Evolutionary conservation across 2,329 filamentous ascomycete genomes (phyloP).

Genomic region (Ophiostoma piceae): DNA sequence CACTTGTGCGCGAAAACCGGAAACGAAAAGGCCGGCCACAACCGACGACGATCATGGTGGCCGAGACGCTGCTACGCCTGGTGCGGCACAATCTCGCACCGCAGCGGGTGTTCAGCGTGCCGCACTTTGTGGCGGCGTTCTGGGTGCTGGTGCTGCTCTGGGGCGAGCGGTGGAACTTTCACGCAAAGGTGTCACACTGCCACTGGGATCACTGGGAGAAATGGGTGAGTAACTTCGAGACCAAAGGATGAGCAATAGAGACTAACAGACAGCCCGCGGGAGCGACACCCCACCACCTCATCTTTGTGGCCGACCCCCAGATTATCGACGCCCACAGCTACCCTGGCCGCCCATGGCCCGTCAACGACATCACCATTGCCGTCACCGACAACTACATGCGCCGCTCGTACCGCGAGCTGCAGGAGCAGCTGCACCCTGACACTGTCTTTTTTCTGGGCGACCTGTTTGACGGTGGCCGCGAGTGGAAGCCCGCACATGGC

Average conservation of each 20-base stretch:
- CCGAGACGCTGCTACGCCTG: slow-evolving; percentile 28
- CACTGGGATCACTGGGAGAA: slow-evolving; percentile 84
- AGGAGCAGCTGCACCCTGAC: slow-evolving; percentile 71
- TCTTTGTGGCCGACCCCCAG: slow-evolving; percentile 85
- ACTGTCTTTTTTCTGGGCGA: slow-evolving; percentile 89
- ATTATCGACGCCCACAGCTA: slow-evolving; percentile 94
- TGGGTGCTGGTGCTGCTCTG: slow-evolving; percentile 78
- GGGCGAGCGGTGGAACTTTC: slow-evolving; percentile 78
- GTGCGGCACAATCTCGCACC: slow-evolving; percentile 45
- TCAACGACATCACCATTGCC: slow-evolving; percentile 48
- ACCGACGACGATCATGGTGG: slow-evolving; percentile 30
- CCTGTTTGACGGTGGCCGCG: slow-evolving; percentile 88
- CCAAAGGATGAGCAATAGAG: slow-evolving; percentile 25
- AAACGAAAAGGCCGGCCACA: slow-evolving; percentile 6
- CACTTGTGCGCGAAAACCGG: slow-evolving; percentile 22
- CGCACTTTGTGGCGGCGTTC: slow-evolving; percentile 61
- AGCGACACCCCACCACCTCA: slow-evolving; percentile 74
- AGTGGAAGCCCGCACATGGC: slow-evolving; percentile 74
- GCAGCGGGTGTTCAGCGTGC: slow-evolving; percentile 54
- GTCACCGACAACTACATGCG: slow-evolving; percentile 88
- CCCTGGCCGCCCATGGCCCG: slow-evolving; percentile 64
- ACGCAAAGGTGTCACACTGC: slow-evolving; percentile 64
- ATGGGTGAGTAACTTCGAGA: slow-evolving; percentile 59
- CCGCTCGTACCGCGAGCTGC: slow-evolving; percentile 73
- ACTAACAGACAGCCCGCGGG: slow-evolving; percentile 58